Percentiles rank a stretch among this genome's conserved stretches.
phyloP scores from a whole-genome alignment of 305 asterid genomes.

The Withania somnifera region DNA sequence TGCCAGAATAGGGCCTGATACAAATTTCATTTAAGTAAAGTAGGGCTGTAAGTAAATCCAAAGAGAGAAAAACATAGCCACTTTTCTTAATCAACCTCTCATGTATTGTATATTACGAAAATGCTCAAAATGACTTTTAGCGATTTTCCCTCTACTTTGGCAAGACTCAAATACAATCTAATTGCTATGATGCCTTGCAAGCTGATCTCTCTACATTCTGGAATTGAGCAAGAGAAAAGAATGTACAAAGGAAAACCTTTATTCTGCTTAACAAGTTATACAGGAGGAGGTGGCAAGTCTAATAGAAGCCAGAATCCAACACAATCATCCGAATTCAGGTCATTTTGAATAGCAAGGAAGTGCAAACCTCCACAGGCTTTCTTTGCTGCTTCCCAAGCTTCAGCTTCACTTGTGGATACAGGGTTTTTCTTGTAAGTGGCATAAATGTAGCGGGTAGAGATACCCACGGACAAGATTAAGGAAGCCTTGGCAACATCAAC shows the following conservation, averaged over 20 bases:
- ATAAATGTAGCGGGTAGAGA: conserved; percentile 64
- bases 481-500: conserved; percentile 48
- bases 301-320: conserved; percentile 86
- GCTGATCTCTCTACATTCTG: neutral
- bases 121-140: neutral
- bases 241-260: neutral
- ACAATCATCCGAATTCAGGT: conserved; percentile 71
- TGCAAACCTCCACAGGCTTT: conserved; percentile 79
- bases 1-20: neutral
- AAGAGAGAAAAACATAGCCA: neutral
- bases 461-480: conserved; percentile 65
- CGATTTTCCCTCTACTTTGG: neutral
- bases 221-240: neutral
- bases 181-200: neutral
- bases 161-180: neutral
- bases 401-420: conserved; percentile 63
- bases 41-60: neutral
- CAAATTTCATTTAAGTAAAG: neutral
- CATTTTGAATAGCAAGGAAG: conserved; percentile 82
- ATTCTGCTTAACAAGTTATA: conserved; percentile 17
- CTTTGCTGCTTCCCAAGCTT: conserved; percentile 95
- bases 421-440: conserved; percentile 78
- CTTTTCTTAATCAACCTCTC: neutral
- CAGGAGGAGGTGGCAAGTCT: conserved; percentile 93
- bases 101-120: neutral